These are phyloP conservation scores for Populus hybrid DNA, from an alignment of 441 rosid species.

Conservation along the genomic window DNA sequence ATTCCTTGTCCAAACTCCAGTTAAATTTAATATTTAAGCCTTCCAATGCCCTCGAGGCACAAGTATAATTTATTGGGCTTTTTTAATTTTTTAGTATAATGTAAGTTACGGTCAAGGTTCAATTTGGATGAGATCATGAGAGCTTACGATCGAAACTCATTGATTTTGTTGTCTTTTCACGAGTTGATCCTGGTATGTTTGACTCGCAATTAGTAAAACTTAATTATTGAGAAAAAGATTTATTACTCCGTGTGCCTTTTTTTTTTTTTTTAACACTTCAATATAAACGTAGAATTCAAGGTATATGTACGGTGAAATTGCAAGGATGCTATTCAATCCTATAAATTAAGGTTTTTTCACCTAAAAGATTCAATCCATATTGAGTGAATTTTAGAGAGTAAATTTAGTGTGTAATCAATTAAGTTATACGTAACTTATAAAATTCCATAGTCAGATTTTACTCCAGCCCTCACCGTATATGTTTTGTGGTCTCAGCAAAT, in stretches of 20 bases:
- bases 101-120: background rate
- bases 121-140: background rate
- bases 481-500: too few relatives aligned
- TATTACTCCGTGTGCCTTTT: too few relatives aligned
- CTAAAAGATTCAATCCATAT: background rate
- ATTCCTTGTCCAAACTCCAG: background rate
- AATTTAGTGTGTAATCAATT: too few relatives aligned
- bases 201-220: background rate
- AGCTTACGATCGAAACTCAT: background rate
- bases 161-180: background rate
- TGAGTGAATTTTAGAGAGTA: too few relatives aligned
- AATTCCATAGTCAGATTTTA: too few relatives aligned
- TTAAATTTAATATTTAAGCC: background rate
- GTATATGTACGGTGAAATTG: too few relatives aligned
- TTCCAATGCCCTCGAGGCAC: background rate
- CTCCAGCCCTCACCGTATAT: too few relatives aligned
- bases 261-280: too few relatives aligned
- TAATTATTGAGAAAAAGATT: background rate
- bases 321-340: too few relatives aligned
- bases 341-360: too few relatives aligned
- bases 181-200: background rate
- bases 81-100: background rate
- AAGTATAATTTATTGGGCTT: background rate
- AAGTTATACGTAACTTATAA: too few relatives aligned
- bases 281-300: too few relatives aligned